These are phyloP conservation scores for Aegilops longissima DNA, from an alignment of 176 grass and related monocot species.

Conservation along the genomic window DNA sequence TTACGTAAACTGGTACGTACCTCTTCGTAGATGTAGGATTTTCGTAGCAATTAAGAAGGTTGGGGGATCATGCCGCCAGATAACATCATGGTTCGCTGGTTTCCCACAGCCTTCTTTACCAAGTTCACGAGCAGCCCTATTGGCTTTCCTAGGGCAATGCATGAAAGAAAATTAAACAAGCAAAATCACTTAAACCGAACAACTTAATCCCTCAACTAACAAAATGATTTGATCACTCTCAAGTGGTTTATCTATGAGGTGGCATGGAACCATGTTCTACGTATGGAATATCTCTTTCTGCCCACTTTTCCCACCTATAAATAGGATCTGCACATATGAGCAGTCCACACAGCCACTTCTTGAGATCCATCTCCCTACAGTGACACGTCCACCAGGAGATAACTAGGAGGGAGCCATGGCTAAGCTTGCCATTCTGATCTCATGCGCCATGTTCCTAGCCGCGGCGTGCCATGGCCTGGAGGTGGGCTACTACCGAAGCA, in stretches of 20 bases:
- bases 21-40: no score
- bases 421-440: neutral
- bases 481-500: slow-evolving; percentile 9
- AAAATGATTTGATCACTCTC: neutral
- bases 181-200: no score
- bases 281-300: neutral
- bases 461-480: slow-evolving; percentile 15
- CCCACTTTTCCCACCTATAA: neutral
- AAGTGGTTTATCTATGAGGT: neutral
- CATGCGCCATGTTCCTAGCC: neutral
- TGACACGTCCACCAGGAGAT: neutral
- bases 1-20: no score
- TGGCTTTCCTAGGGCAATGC: no score
- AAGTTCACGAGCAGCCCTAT: no score
- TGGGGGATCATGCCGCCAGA: no score
- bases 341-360: neutral
- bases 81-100: no score
- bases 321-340: neutral
- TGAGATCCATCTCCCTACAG: neutral
- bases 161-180: no score
- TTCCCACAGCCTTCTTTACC: no score
- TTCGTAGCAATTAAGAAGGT: no score
- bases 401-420: neutral
- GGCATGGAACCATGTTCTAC: neutral
- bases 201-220: neutral